Conservation (phyloP, 2,329 filamentous ascomycete genomes). For the Hymenoscyphus salicellus region DNA sequence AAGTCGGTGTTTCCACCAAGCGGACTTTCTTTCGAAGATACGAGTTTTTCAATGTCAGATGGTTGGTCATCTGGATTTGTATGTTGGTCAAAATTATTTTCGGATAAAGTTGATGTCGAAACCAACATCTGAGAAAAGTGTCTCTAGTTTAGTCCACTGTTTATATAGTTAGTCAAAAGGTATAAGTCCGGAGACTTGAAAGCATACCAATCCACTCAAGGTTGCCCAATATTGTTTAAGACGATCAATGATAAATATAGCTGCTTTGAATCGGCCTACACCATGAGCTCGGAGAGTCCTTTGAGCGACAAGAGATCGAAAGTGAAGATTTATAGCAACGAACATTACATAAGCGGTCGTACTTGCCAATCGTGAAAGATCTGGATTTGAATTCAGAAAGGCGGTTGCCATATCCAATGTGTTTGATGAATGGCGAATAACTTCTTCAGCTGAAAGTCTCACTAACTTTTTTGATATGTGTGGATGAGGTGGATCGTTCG, state of each 20-base stretch:
- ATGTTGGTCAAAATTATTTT: neutral
- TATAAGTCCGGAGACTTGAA: neutral
- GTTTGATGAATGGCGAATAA: conserved; percentile 14
- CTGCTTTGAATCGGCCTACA: conserved; percentile 18
- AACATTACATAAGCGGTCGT: conserved; percentile 19
- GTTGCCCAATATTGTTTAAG: conserved; percentile 20
- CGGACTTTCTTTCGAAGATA: conserved; percentile 6
- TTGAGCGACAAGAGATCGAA: conserved; percentile 21
- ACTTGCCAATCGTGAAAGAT: conserved; percentile 17
- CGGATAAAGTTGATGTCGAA: conserved; percentile 6
- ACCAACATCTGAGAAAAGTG: conserved; percentile 7
- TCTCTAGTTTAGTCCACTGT: conserved; percentile 10
- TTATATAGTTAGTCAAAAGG: neutral
- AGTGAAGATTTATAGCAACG: conserved; percentile 18
- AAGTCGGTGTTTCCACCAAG: conserved; percentile 2
- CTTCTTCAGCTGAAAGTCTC: conserved; percentile 17
- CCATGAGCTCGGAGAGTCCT: conserved; percentile 11
- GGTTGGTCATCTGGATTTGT: conserved; percentile 1
- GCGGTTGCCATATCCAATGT: conserved; percentile 21
- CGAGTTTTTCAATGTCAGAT: conserved; percentile 12
- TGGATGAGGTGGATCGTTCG: conserved; percentile 10
- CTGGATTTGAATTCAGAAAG: conserved; percentile 14
- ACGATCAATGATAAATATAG: conserved; percentile 18
- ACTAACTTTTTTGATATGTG: conserved; percentile 15
- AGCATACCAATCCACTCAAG: conserved; percentile 9